Conservation (phyloP, 768 basidiomycete genomes). For the Collybiopsis confluens region DNA sequence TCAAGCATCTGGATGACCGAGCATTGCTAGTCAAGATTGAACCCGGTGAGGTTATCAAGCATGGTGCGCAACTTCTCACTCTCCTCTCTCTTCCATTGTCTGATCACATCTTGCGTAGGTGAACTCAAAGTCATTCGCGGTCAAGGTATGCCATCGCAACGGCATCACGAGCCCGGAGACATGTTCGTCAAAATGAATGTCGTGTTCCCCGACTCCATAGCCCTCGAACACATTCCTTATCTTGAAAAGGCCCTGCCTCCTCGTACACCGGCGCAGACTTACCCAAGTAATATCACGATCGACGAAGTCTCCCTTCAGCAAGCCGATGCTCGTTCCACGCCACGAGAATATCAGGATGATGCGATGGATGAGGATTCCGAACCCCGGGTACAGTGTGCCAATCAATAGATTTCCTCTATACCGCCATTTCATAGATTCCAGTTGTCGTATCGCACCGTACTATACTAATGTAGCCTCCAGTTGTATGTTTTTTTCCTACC, state of each 20-base stretch:
- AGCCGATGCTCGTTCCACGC: constrained; percentile 61
- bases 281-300: constrained; percentile 59
- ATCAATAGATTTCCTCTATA: constrained; percentile 51
- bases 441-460: constrained; percentile 6
- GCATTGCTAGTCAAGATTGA: constrained; percentile 77
- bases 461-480: constrained; percentile 7
- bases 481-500: neutral
- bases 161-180: constrained; percentile 96
- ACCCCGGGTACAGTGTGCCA: constrained; percentile 93
- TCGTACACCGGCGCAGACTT: constrained; percentile 61
- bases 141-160: constrained; percentile 98
- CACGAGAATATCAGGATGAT: constrained; percentile 55
- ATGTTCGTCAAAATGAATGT: constrained; percentile 84
- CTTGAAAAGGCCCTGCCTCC: constrained; percentile 87
- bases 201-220: constrained; percentile 83
- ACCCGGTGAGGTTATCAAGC: constrained; percentile 90
- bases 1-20: constrained; percentile 93
- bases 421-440: constrained; percentile 21
- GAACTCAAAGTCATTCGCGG: constrained; percentile 87
- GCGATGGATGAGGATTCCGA: constrained; percentile 91
- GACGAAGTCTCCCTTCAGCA: constrained; percentile 87
- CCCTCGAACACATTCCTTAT: constrained; percentile 56
- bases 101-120: constrained; percentile 39
- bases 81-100: neutral
- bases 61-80: constrained; percentile 54